Base-by-base conservation (phyloP, 1,139 yeast species). In the Zygosaccharomyces pseudobailii region DNA sequence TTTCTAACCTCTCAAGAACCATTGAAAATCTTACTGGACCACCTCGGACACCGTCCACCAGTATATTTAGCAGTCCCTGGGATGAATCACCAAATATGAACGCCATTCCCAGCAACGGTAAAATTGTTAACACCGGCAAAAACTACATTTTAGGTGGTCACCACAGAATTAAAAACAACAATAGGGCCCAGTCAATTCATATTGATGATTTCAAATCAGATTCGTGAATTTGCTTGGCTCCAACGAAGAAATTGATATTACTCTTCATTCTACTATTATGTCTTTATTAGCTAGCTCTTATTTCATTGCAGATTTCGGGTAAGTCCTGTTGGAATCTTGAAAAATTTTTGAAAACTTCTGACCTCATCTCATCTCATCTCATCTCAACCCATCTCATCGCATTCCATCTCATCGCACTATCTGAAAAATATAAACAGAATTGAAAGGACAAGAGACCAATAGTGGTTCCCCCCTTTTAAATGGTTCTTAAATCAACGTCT, bases 401-500 rank as follows among this genome's bases (percentile, higher is more conserved):
- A 43, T 37, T 56, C 45, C 57, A 55, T 52, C 59, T 47, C 60
- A 57, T 55, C 58, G 45, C 56, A 41, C 17, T 33, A 42, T 38
- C 40, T 9, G 6, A 30, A 30, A 30, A 30, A 3, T 4, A 6
- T 30, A 30, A 8, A 6, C 19, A 35, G 35, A 21, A 13, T 10
- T 40, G 19, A 41, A 10, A 21, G 8, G 17, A 13, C 17, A 13
- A 13, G 17, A 13, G 17, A 13, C 17, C 17, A 40, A 30, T 25
- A 36, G 31, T 30, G 36, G 19, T 7, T 24, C 39, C 7, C 8
- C 3, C 8, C 33, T 30, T 19, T n/a, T n/a, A 30, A 5, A 84
- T 84, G 92, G 90, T 85, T 40, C 72, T 85, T 43, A 85, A 84
- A 65, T 83, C 90, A 2, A 84, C 92, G 3, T 76, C 87, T 21